phyloP scores from a whole-genome alignment of 1,284 basidiomycete genomes.

The Ustilago xerochloae region DNA sequence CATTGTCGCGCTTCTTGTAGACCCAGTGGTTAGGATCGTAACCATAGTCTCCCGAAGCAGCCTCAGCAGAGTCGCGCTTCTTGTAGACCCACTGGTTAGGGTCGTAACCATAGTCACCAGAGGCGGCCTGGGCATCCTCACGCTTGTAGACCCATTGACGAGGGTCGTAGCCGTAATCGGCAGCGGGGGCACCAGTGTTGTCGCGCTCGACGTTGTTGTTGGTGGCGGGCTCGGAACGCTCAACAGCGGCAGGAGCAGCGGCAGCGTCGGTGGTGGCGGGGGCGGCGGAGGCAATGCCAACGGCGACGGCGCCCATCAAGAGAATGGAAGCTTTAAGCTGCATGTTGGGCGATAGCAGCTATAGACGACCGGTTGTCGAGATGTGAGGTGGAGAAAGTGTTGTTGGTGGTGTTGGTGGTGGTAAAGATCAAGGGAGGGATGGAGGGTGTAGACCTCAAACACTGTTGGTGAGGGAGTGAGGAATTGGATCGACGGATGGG shows the following conservation, averaged over 20 bases:
- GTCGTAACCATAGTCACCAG: slow-evolving; percentile 23
- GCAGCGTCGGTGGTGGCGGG: slow-evolving; percentile 15
- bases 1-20: slow-evolving; percentile 25
- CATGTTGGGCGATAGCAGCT: slow-evolving; percentile 14
- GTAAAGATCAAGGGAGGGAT: neutral
- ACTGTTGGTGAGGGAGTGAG: neutral
- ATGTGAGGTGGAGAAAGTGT: neutral
- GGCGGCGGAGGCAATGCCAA: slow-evolving; percentile 32
- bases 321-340: slow-evolving; percentile 38
- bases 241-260: slow-evolving; percentile 22
- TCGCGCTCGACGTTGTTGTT: slow-evolving; percentile 23
- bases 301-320: slow-evolving; percentile 37
- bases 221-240: slow-evolving; percentile 23
- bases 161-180: slow-evolving; percentile 23
- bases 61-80: slow-evolving; percentile 19
- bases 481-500: slow-evolving; percentile 8
- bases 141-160: slow-evolving; percentile 25
- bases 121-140: slow-evolving; percentile 12
- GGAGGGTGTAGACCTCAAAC: neutral
- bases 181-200: slow-evolving; percentile 22
- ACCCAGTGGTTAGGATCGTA: slow-evolving; percentile 11
- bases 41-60: slow-evolving; percentile 24
- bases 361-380: slow-evolving; percentile 7
- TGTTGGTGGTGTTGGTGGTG: neutral
- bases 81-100: slow-evolving; percentile 23